Conservation (phyloP, 306 rosid species). For the Malus domestica region ASM211411v1 NC_041793.1:38368501-38369000, state of each 20-base stretch:
- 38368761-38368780: not conserved
- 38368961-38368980: constrained; percentile 70
- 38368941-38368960: constrained; percentile 57
- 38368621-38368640: too few relatives aligned
- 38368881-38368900: constrained; percentile 27
- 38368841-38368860: not conserved
- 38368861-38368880: constrained; percentile 10
- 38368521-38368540: not conserved
- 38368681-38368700: not conserved
- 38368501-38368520: constrained; percentile 89
- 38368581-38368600: not conserved
- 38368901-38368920: constrained; percentile 10
- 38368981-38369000: constrained; percentile 52
- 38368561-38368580: not conserved
- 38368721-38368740: not conserved
- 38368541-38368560: not conserved
- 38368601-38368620: too few relatives aligned
- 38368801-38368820: not conserved
- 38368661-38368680: not conserved
- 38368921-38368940: constrained; percentile 66
- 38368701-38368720: not conserved
- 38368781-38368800: not conserved
- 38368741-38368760: not conserved
- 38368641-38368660: not conserved
- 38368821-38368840: not conserved